A percentile compares a stretch with the other conserved stretches of the same genome.
These are phyloP conservation scores for Carex cristatella DNA, from an alignment of 176 grass and related monocot species.

Conservation along the genomic window DNA sequence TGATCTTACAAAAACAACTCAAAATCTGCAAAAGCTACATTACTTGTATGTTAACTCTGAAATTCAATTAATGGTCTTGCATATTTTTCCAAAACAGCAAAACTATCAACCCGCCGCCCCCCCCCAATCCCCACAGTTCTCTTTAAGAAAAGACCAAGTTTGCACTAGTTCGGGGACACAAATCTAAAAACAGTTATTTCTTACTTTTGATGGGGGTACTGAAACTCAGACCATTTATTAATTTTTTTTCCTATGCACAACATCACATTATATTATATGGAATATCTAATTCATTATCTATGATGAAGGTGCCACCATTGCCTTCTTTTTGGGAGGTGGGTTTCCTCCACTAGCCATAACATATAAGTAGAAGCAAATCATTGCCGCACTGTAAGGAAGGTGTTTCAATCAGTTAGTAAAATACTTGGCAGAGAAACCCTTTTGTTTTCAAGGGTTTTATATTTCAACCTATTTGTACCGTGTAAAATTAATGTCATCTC, in stretches of 20 bases:
- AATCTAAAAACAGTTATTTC: neutral
- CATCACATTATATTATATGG: neutral
- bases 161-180: neutral
- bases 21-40: no score
- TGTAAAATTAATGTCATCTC: neutral
- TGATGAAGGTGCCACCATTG: slow-evolving; percentile 18
- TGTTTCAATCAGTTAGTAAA: neutral
- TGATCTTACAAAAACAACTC: no score
- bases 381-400: slow-evolving; percentile 35
- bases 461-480: neutral
- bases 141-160: neutral
- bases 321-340: slow-evolving; percentile 71
- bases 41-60: neutral
- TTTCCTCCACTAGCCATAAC: slow-evolving; percentile 73
- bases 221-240: neutral
- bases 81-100: neutral
- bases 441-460: neutral
- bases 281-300: slow-evolving; percentile 14
- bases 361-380: slow-evolving; percentile 85
- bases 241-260: neutral
- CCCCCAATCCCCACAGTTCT: neutral
- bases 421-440: neutral
- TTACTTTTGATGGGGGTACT: neutral
- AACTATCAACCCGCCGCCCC: neutral
- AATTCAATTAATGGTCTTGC: neutral